Percentiles rank a stretch among this genome's conserved stretches.
Evolutionary conservation across 768 basidiomycete genomes (phyloP).

Genomic region (Mycena filopes): DNA sequence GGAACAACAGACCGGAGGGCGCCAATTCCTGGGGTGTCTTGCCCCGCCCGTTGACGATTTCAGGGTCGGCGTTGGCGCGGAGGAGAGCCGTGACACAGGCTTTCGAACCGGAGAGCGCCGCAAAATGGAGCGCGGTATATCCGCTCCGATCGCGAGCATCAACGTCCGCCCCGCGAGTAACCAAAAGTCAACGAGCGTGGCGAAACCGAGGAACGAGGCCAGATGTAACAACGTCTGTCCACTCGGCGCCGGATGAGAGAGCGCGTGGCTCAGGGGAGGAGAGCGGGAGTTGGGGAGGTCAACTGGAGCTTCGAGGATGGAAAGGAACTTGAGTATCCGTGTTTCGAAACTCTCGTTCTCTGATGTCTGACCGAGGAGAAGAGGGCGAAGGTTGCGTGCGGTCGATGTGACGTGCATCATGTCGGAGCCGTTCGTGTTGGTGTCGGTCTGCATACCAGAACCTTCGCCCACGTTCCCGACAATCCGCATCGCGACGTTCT

Average conservation of each 20-base stretch:
- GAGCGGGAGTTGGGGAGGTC: slow-evolving; percentile 54
- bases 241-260: slow-evolving; percentile 76
- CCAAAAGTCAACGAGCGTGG: slow-evolving; percentile 76
- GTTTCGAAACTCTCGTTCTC: slow-evolving; percentile 76
- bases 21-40: slow-evolving; percentile 75
- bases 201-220: slow-evolving; percentile 82
- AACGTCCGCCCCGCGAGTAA: slow-evolving; percentile 77
- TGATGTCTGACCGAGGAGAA: slow-evolving; percentile 64
- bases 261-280: slow-evolving; percentile 60
- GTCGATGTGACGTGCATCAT: slow-evolving; percentile 68
- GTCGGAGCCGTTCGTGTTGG: slow-evolving; percentile 40
- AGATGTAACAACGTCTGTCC: slow-evolving; percentile 93
- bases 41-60: slow-evolving; percentile 78
- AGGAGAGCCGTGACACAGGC: slow-evolving; percentile 75
- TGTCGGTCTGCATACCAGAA: slow-evolving; percentile 49
- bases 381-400: slow-evolving; percentile 27
- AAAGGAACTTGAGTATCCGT: slow-evolving; percentile 83
- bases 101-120: slow-evolving; percentile 71
- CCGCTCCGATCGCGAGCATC: slow-evolving; percentile 92
- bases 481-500: slow-evolving; percentile 93
- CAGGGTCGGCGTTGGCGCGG: slow-evolving; percentile 82
- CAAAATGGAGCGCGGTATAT: slow-evolving; percentile 90
- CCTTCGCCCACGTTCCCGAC: slow-evolving; percentile 76
- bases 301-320: slow-evolving; percentile 75
- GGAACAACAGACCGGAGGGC: slow-evolving; percentile 57